These are phyloP conservation scores for Ampelomyces quisqualis DNA, from an alignment of 2,329 filamentous ascomycete genomes.

Conservation along the genomic window DNA sequence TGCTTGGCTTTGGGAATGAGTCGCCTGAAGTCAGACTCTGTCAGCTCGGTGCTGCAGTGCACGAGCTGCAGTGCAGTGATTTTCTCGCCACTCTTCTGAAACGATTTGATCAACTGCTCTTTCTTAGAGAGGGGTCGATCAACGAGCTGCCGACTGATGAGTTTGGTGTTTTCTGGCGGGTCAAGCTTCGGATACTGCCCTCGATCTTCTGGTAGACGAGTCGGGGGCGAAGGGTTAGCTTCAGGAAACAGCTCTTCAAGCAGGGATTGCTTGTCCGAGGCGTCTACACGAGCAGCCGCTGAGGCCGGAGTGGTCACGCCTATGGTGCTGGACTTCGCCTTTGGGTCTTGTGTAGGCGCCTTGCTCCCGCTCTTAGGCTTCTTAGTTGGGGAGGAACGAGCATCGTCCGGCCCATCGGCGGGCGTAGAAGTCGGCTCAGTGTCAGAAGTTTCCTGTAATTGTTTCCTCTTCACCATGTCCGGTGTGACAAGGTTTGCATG, in stretches of 20 bases:
- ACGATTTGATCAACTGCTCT: slow-evolving; percentile 24
- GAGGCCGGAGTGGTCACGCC: too few species aligned
- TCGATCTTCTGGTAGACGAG: slow-evolving; percentile 13
- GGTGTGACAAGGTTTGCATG: too few species aligned
- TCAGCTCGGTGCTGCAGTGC: slow-evolving; percentile 53
- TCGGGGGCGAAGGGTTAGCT: slow-evolving; percentile 27
- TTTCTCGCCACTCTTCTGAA: slow-evolving; percentile 29
- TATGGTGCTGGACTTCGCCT: too few species aligned
- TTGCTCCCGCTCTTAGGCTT: too few species aligned
- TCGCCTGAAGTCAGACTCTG: slow-evolving; percentile 70
- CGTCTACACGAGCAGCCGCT: too few species aligned
- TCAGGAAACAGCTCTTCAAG: slow-evolving; percentile 59
- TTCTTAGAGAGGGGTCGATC: slow-evolving; percentile 10
- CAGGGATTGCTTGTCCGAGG: slow-evolving; percentile 44
- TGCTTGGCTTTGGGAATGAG: slow-evolving; percentile 62
- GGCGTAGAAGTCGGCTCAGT: too few species aligned
- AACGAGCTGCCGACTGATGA: slow-evolving; percentile 10
- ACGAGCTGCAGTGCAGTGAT: slow-evolving; percentile 57
- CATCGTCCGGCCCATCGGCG: too few species aligned
- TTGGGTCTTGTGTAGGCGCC: too few species aligned
- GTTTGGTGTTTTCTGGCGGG: slow-evolving; percentile 17
- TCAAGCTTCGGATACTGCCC: slow-evolving; percentile 33
- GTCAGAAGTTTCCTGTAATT: too few species aligned
- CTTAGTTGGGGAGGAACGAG: too few species aligned
- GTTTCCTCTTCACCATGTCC: too few species aligned